Evolutionary conservation across 805 yeast species (phyloP).

Genomic region (Huiozyma naganishii): DNA sequence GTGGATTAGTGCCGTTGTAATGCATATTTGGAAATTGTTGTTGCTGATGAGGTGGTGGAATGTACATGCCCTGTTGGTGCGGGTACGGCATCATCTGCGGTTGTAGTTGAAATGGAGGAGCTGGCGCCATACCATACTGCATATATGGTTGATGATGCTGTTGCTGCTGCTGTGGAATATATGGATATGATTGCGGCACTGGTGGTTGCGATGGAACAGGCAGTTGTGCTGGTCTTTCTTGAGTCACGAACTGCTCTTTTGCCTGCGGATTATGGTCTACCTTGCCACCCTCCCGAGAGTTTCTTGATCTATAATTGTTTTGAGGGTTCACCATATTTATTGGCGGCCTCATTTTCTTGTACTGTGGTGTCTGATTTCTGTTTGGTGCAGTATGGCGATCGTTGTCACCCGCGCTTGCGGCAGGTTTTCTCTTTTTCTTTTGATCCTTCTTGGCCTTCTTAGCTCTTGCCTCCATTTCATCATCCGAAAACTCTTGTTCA

Average conservation of each 20-base stretch:
- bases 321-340: constrained; percentile 5
- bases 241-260: not conserved
- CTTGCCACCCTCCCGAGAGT: constrained; percentile 1
- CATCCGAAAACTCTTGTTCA: constrained; percentile 93
- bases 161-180: constrained; percentile 10
- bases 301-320: constrained; percentile 6
- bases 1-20: no score
- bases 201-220: not conserved
- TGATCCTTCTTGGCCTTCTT: constrained; percentile 55
- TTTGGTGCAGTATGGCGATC: constrained; percentile 4
- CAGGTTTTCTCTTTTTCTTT: constrained; percentile 33
- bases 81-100: not conserved
- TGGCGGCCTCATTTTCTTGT: constrained; percentile 13
- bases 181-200: constrained; percentile 4
- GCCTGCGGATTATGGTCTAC: not conserved
- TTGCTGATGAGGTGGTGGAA: constrained; percentile 8
- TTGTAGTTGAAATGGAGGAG: not conserved
- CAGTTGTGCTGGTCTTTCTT: constrained; percentile 1
- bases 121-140: not conserved
- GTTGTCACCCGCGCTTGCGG: constrained; percentile 10
- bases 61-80: not conserved
- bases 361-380: constrained; percentile 2
- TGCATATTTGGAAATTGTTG: constrained; percentile 3
- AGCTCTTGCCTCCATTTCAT: constrained; percentile 70
- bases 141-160: constrained; percentile 1